Conservation (phyloP, 345 rosid genomes). For the Combretum micranthum region DNA sequence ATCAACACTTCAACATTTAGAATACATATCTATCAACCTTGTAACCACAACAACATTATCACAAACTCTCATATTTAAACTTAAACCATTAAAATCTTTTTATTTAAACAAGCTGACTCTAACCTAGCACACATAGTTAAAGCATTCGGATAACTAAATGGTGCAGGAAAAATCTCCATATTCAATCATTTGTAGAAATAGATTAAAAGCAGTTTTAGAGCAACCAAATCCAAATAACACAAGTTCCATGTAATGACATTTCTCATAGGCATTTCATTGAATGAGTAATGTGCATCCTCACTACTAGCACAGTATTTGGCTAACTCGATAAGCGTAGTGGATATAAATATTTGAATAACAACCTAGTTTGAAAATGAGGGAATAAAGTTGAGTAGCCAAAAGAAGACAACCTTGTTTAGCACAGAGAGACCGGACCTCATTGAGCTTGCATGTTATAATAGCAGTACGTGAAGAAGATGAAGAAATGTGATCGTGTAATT, state of each 20-base stretch:
- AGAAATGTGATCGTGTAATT: background rate
- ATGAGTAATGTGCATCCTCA: slow-evolving; percentile 12
- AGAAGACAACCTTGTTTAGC: slow-evolving; percentile 13
- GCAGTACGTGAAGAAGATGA: slow-evolving; percentile 2
- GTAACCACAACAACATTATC: slow-evolving; percentile 27
- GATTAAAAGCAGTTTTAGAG: slow-evolving; percentile 7
- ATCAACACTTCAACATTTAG: slow-evolving; percentile 16
- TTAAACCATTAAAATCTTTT: slow-evolving; percentile 23
- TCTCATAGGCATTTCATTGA: slow-evolving; percentile 21
- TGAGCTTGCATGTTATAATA: slow-evolving; percentile 14
- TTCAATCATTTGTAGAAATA: slow-evolving; percentile 18
- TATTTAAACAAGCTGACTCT: slow-evolving; percentile 17
- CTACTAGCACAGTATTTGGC: slow-evolving; percentile 16
- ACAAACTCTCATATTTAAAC: slow-evolving; percentile 19
- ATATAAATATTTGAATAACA: slow-evolving; percentile 23
- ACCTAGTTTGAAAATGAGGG: slow-evolving; percentile 21
- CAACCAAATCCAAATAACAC: slow-evolving; percentile 17
- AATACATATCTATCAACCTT: slow-evolving; percentile 24
- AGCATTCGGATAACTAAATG: slow-evolving; percentile 9
- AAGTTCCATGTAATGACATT: slow-evolving; percentile 28
- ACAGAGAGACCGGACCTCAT: slow-evolving; percentile 18
- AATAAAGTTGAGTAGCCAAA: slow-evolving; percentile 24
- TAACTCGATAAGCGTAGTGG: slow-evolving; percentile 20
- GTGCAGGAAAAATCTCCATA: slow-evolving; percentile 9
- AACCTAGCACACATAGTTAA: slow-evolving; percentile 25